Evolutionary conservation across 202 grass and related monocot species (phyloP).

Genomic region (Zoysia matrella): DNA sequence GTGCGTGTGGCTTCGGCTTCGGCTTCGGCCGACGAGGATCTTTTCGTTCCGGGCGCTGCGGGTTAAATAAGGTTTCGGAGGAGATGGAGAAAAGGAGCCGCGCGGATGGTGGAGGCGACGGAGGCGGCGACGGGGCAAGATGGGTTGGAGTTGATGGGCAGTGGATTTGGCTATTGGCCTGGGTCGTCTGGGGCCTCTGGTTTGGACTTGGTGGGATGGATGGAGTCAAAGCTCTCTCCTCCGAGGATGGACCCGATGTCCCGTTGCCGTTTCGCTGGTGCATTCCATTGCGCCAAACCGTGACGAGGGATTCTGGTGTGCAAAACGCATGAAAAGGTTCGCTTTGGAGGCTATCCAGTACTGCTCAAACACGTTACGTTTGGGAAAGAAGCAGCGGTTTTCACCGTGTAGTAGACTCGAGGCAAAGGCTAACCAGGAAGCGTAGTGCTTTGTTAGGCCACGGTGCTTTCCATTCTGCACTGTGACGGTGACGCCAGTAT

Average conservation of each 20-base stretch:
- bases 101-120: neutral
- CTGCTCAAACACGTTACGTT: neutral
- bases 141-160: constrained; percentile 7
- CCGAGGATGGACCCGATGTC: no score
- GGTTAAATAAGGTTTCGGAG: neutral
- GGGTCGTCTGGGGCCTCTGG: no score
- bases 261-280: neutral
- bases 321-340: neutral
- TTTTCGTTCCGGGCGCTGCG: constrained; percentile 26
- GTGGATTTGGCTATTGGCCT: no score
- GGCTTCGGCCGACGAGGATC: constrained; percentile 22
- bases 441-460: neutral
- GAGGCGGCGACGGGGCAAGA: constrained; percentile 33
- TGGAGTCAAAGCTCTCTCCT: no score
- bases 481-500: neutral
- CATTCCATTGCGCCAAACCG: neutral
- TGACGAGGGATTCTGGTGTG: neutral
- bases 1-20: constrained; percentile 10
- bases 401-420: neutral
- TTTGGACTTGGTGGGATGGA: no score
- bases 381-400: neutral
- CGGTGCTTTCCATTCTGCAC: neutral
- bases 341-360: neutral
- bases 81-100: neutral
- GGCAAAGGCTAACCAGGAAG: no score